Conservation (phyloP, 2,329 filamentous ascomycete species). For the Shiraia bambusicola region DNA sequence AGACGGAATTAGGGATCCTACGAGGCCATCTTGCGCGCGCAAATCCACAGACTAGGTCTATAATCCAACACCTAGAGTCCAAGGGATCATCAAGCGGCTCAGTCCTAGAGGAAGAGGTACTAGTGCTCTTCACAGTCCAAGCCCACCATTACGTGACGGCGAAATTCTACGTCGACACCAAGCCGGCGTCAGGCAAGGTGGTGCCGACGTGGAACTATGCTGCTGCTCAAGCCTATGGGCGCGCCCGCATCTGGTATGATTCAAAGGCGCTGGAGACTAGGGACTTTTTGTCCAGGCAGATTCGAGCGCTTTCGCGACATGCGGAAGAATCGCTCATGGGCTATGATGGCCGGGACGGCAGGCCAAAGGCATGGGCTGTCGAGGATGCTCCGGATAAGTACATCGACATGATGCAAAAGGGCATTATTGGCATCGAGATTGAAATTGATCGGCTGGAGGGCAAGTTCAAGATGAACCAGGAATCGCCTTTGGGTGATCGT, state of each 20-base stretch:
- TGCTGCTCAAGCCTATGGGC: slow-evolving; percentile 65
- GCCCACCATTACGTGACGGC: slow-evolving; percentile 67
- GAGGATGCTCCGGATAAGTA: slow-evolving; percentile 59
- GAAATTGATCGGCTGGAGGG: slow-evolving; percentile 25
- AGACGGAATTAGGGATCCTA: slow-evolving; percentile 53
- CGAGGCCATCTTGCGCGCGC: slow-evolving; percentile 63
- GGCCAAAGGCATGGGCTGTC: slow-evolving; percentile 57
- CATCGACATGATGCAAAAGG: slow-evolving; percentile 45
- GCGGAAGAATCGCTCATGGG: slow-evolving; percentile 60
- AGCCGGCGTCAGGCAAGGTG: slow-evolving; percentile 64
- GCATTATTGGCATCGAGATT: slow-evolving; percentile 30
- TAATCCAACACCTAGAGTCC: slow-evolving; percentile 55
- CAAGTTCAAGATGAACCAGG: slow-evolving; percentile 34
- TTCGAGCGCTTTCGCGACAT: slow-evolving; percentile 55
- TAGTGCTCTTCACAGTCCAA: slow-evolving; percentile 62
- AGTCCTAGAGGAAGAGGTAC: slow-evolving; percentile 55
- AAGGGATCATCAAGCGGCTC: slow-evolving; percentile 4
- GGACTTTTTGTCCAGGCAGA: slow-evolving; percentile 54
- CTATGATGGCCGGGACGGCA: slow-evolving; percentile 33
- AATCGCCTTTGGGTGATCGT: slow-evolving; percentile 24
- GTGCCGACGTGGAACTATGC: slow-evolving; percentile 73
- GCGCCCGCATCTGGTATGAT: slow-evolving; percentile 57
- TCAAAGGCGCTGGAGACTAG: slow-evolving; percentile 49
- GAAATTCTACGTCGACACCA: slow-evolving; percentile 64
- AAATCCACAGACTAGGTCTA: slow-evolving; percentile 65